Evolutionary conservation across 2,329 filamentous ascomycete species (phyloP).

Genomic region (Teratosphaeria nubilosa): DNA sequence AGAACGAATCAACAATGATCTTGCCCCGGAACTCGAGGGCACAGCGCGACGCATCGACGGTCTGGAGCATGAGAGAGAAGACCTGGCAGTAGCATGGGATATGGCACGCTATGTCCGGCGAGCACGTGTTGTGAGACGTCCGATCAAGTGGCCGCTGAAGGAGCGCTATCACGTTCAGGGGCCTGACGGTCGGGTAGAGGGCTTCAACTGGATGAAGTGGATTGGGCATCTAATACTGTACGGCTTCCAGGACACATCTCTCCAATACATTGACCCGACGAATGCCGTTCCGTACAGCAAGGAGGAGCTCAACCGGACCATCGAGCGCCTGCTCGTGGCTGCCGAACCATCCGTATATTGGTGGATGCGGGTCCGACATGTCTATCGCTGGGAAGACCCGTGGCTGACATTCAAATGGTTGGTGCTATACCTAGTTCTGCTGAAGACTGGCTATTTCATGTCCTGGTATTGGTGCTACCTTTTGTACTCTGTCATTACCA

Average conservation of each 20-base stretch:
- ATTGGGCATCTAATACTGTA: conserved; percentile 2
- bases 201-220: conserved; percentile 3
- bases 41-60: not conserved
- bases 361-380: conserved; percentile 4
- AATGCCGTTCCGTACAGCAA: conserved; percentile 2
- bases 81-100: conserved; percentile 2
- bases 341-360: conserved; percentile 2
- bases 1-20: not conserved
- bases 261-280: conserved; percentile 4
- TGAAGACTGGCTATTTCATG: conserved; percentile 4
- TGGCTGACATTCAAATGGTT: conserved; percentile 4
- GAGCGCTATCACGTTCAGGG: not conserved
- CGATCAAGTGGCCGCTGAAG: not conserved
- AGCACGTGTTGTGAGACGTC: conserved; percentile 1
- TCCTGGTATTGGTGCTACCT: conserved; percentile 3
- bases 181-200: not conserved
- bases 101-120: conserved; percentile 4
- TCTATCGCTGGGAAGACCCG: conserved; percentile 3
- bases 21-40: not conserved
- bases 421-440: not conserved
- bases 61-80: conserved; percentile 1
- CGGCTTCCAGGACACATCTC: not conserved
- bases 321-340: conserved; percentile 3
- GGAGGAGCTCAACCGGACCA: not conserved
- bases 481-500: conserved; percentile 3